Conservation (phyloP, 768 basidiomycete species). For the Pleurotus ostreatus region DNA sequence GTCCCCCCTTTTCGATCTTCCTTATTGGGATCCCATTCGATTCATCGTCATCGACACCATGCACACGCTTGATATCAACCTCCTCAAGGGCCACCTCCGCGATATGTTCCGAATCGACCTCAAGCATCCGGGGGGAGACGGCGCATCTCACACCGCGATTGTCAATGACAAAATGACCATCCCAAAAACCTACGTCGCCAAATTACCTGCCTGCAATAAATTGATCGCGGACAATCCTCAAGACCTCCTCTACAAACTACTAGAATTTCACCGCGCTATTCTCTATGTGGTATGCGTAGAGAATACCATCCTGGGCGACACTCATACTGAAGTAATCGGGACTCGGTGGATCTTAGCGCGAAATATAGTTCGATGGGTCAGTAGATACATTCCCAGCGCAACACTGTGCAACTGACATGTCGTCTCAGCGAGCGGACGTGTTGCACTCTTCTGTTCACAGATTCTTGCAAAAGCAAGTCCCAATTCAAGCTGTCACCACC, state of each 20-base stretch:
- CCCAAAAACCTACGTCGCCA: not conserved
- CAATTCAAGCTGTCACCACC: not conserved
- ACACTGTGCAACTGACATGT: not conserved
- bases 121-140: not conserved
- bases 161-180: not conserved
- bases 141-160: not conserved
- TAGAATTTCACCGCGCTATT: slow-evolving; percentile 13
- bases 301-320: slow-evolving; percentile 13
- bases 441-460: not conserved
- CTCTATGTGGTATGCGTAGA: slow-evolving; percentile 22
- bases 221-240: not conserved
- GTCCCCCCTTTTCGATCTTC: slow-evolving; percentile 27
- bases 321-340: slow-evolving; percentile 16
- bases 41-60: slow-evolving; percentile 33
- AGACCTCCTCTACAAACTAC: slow-evolving; percentile 10
- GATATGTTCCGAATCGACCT: slow-evolving; percentile 20
- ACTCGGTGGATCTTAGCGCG: slow-evolving; percentile 18
- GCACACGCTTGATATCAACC: slow-evolving; percentile 35
- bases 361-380: slow-evolving; percentile 20
- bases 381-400: slow-evolving; percentile 1
- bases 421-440: slow-evolving; percentile 6
- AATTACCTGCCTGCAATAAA: not conserved
- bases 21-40: slow-evolving; percentile 33
- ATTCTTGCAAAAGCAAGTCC: not conserved
- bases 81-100: slow-evolving; percentile 27